phyloP scores from a whole-genome alignment of 164 flowering plant genomes.

The Berberis thunbergii region DNA sequence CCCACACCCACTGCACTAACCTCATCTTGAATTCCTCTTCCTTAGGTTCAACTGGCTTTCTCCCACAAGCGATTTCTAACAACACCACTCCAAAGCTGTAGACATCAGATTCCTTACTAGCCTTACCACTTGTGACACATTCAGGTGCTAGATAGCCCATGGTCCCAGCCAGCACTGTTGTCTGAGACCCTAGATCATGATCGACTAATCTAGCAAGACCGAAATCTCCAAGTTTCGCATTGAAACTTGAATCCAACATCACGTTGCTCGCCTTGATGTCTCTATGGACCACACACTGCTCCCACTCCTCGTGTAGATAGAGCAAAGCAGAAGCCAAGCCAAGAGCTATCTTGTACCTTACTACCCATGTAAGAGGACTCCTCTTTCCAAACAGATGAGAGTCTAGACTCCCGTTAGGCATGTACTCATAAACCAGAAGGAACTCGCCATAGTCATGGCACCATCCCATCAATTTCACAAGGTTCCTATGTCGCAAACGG shows the following conservation, averaged over 20 bases:
- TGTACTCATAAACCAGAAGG: slow-evolving; percentile 20
- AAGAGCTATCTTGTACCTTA: slow-evolving; percentile 33
- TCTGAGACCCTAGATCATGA: slow-evolving; percentile 36
- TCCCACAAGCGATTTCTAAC: slow-evolving; percentile 44
- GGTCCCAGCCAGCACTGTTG: slow-evolving; percentile 49
- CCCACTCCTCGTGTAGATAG: slow-evolving; percentile 56
- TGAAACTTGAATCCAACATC: slow-evolving; percentile 44
- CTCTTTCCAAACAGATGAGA: slow-evolving; percentile 25
- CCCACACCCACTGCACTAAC: slow-evolving; percentile 54
- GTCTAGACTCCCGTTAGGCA: slow-evolving; percentile 38
- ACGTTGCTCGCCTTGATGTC: slow-evolving; percentile 52
- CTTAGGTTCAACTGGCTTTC: slow-evolving; percentile 22
- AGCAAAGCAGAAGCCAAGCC: slow-evolving; percentile 42
- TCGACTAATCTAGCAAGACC: slow-evolving; percentile 44
- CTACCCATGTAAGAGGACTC: slow-evolving; percentile 22
- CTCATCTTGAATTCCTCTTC: slow-evolving; percentile 20
- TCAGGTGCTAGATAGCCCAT: slow-evolving; percentile 60
- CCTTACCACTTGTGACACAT: slow-evolving; percentile 36
- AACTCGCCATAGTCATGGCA: slow-evolving; percentile 15
- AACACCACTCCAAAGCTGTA: slow-evolving; percentile 51
- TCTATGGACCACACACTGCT: slow-evolving; percentile 47
- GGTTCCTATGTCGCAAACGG: slow-evolving; percentile 14
- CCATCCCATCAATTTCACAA: slow-evolving; percentile 16
- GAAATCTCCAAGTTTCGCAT: slow-evolving; percentile 49
- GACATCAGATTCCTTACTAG: slow-evolving; percentile 48